Evolutionary conservation across 2,329 filamentous ascomycete species (phyloP), one percentile per base, ranked within the genome.

Genomic region (Xylaria multiplex): DNA sequence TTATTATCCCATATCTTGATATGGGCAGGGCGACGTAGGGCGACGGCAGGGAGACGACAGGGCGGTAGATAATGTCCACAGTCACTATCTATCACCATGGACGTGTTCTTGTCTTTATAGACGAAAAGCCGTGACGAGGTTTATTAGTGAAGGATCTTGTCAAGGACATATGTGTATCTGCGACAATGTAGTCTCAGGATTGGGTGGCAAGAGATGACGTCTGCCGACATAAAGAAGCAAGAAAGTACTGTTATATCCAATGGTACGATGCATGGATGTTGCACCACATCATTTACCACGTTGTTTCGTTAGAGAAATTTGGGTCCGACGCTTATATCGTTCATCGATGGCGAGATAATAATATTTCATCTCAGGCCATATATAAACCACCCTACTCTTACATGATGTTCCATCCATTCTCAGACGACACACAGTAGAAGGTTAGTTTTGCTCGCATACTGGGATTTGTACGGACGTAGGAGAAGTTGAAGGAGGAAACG

Each of bases 171-270:
- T 52, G 11, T 8, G 35, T 37, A 37, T 13, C 48, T n/a, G 24
- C 37, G 9, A 30, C 46, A 42, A 59, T 46, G 30, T 56, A 56
- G 16, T 32, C 48, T 59, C 43, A 32, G 59, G 16, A 52, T 53
- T 52, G 49, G 53, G 43, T 68, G 60, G 63, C 49, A 62, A 59
- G 48, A 32, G 56, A 68, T 70, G 68, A 70, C 68, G 68, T 70
- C 65, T 66, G 27, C 62, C 59, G 52, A 49, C 68, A 70, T 70
- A 42, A 49, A 54, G 7, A 54, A 54, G 37, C 65, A 55, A 30
- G 19, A 19, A 52, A 57, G 53, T 63, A 45, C 55, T 50, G 60
- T 5, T 48, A 42, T 55, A 42, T 55, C 54, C 53, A 52, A 56
- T 62, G 16, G 37, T 24, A 54, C 37, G 56, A 24, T 52, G 30